A percentile compares a stretch with the other conserved stretches of the same genome.
Conservation (phyloP, 306 rosid genomes). For the Acacia melanoxylon region DNA sequence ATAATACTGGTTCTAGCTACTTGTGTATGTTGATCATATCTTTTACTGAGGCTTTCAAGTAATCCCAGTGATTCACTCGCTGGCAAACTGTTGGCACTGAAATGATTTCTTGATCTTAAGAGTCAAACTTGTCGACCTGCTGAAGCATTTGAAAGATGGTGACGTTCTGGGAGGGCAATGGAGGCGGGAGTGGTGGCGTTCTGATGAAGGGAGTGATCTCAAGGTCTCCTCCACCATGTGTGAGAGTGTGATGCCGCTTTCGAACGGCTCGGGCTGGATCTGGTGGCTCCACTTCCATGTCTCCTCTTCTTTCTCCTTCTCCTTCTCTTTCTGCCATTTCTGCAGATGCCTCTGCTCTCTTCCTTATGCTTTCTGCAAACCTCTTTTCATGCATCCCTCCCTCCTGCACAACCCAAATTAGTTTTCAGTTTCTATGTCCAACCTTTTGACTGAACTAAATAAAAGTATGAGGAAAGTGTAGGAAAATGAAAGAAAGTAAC, state of each 20-base stretch:
- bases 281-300: slow-evolving; percentile 38
- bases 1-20: slow-evolving; percentile 26
- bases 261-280: slow-evolving; percentile 66
- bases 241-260: slow-evolving; percentile 87
- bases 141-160: slow-evolving; percentile 87
- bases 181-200: slow-evolving; percentile 63
- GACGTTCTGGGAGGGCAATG: slow-evolving; percentile 53
- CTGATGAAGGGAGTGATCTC: slow-evolving; percentile 59
- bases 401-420: slow-evolving; percentile 49
- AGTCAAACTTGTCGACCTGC: slow-evolving; percentile 72
- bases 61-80: slow-evolving; percentile 30
- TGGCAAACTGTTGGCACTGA: slow-evolving; percentile 29
- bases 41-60: slow-evolving; percentile 27
- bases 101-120: slow-evolving; percentile 33
- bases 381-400: slow-evolving; percentile 63
- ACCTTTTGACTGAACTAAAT: not conserved
- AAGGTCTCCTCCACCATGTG: slow-evolving; percentile 60
- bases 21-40: slow-evolving; percentile 26
- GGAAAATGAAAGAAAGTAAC: not conserved
- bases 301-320: slow-evolving; percentile 31
- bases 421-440: not conserved
- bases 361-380: slow-evolving; percentile 60
- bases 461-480: not conserved
- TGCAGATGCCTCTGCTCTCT: slow-evolving; percentile 55
- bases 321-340: slow-evolving; percentile 24